Evolutionary conservation across 169 alveolate genomes (phyloP).

Genomic region (Cryptosporidium muris): DNA sequence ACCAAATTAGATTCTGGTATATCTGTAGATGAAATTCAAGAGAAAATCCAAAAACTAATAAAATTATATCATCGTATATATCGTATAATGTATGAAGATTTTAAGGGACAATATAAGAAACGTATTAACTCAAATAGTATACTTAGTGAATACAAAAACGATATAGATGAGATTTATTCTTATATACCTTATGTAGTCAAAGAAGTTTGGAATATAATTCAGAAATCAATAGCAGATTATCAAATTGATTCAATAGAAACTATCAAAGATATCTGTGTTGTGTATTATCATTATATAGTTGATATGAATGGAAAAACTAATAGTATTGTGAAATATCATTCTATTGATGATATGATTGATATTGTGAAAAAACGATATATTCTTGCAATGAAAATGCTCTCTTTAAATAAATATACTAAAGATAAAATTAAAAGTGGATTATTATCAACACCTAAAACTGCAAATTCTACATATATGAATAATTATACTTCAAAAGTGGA

Average conservation of each 20-base stretch:
- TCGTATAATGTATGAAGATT: constrained; percentile 63
- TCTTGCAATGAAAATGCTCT: constrained; percentile 62
- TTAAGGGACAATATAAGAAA: background rate
- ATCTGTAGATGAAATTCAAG: constrained; percentile 8
- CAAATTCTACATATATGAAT: background rate
- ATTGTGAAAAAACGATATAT: constrained; percentile 65
- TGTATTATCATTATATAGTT: constrained; percentile 56
- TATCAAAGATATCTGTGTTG: constrained; percentile 63
- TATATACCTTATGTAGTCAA: constrained; percentile 48
- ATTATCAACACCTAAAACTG: background rate
- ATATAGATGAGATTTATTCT: background rate
- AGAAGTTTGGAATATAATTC: constrained; percentile 41
- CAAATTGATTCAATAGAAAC: constrained; percentile 34
- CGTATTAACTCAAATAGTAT: background rate
- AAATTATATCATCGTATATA: constrained; percentile 50
- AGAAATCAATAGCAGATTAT: constrained; percentile 16
- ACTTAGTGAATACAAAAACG: background rate
- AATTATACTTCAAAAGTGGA: no score
- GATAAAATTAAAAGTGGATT: constrained; percentile 3
- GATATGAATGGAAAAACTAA: constrained; percentile 24
- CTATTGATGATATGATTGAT: constrained; percentile 64
- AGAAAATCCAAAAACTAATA: background rate
- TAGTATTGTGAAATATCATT: constrained; percentile 1
- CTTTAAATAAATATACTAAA: constrained; percentile 51
- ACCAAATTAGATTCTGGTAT: constrained; percentile 42